These are phyloP conservation scores for Microstegium vimineum DNA, from an alignment of 176 grass and related monocot genomes.

Conservation along the genomic window DNA sequence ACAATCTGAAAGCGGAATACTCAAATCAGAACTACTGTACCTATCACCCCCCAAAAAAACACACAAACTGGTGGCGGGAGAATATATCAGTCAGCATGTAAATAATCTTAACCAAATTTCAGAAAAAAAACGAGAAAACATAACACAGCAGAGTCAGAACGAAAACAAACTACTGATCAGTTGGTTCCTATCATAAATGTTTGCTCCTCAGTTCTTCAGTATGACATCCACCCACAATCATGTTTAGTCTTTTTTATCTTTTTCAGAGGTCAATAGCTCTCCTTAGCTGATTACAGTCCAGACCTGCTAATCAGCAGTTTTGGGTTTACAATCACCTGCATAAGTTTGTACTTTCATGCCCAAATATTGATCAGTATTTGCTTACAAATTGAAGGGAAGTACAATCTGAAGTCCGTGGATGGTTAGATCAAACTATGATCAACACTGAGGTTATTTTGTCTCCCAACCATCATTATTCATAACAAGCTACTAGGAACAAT, in stretches of 20 bases:
- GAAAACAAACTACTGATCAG: background rate
- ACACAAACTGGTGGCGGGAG: background rate
- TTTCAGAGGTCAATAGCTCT: background rate
- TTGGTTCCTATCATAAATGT: background rate
- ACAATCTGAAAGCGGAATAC: slow-evolving; percentile 58
- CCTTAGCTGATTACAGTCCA: background rate
- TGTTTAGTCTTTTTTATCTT: background rate
- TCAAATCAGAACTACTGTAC: slow-evolving; percentile 17
- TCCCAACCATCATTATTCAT: background rate
- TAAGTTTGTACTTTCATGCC: background rate
- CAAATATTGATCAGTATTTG: background rate
- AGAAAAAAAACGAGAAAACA: background rate
- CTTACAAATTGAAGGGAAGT: background rate
- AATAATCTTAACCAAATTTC: background rate
- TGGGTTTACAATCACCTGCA: background rate
- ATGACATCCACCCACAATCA: background rate
- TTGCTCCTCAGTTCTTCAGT: background rate
- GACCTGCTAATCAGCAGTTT: background rate
- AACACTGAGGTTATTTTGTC: background rate
- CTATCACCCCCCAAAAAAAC: background rate
- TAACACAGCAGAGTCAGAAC: background rate
- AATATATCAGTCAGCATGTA: background rate
- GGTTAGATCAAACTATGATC: background rate
- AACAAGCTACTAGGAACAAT: background rate
- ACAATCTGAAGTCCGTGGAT: background rate